phyloP scores from a whole-genome alignment of 352 stramenopile species.

The Phytophthora podocarpi region DNA sequence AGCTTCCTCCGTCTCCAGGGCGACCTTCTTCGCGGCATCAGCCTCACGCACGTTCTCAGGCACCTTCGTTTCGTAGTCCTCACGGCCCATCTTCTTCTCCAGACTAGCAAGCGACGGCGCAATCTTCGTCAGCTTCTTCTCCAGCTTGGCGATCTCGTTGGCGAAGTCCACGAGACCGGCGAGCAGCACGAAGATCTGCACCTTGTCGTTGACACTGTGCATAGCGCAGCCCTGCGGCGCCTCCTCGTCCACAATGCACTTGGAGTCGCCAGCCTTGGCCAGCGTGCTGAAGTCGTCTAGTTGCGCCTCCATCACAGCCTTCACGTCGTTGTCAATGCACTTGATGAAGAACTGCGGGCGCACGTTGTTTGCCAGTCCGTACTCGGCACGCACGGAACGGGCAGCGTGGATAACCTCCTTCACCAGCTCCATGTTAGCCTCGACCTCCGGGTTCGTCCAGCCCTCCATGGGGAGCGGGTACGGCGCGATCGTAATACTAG shows the following conservation, averaged over 20 bases:
- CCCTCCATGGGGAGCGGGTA: conserved; percentile 75
- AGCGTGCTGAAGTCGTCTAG: conserved; percentile 96
- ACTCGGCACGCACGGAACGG: conserved; percentile 93
- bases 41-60: conserved; percentile 79
- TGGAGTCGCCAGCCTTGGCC: conserved; percentile 90
- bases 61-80: conserved; percentile 84
- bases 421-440: conserved; percentile 93
- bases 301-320: conserved; percentile 80
- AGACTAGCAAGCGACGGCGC: conserved; percentile 72
- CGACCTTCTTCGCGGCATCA: conserved; percentile 79
- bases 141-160: conserved; percentile 90
- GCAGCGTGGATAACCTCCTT: conserved; percentile 96
- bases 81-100: conserved; percentile 80
- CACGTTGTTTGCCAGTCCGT: conserved; percentile 82
- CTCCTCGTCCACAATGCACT: conserved; percentile 88
- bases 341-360: conserved; percentile 91
- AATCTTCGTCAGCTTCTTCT: conserved; percentile 90
- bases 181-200: conserved; percentile 90
- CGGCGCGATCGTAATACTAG: conserved; percentile 80
- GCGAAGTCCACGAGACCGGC: conserved; percentile 86
- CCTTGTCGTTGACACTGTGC: conserved; percentile 94
- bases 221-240: conserved; percentile 90
- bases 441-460: conserved; percentile 90
- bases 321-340: conserved; percentile 74
- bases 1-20: conserved; percentile 81